phyloP scores from a whole-genome alignment of 2,329 filamentous ascomycete species.

The Ploettnerulaceae sp. region DNA sequence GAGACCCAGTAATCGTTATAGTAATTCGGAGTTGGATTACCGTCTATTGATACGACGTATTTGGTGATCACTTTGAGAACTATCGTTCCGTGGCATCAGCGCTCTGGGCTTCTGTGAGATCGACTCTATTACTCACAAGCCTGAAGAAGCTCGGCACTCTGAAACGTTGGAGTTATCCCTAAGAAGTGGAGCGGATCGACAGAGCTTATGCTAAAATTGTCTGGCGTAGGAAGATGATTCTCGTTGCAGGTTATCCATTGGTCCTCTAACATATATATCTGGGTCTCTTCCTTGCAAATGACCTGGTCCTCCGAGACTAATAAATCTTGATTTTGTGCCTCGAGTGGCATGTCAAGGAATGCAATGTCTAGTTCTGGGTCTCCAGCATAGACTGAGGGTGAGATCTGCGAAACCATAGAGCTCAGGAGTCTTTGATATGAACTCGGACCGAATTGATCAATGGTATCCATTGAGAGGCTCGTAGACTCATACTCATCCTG shows the following conservation, averaged over 20 bases:
- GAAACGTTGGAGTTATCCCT: constrained; percentile 39
- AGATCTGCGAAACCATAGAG: constrained; percentile 24
- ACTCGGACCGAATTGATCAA: constrained; percentile 18
- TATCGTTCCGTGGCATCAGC: not conserved
- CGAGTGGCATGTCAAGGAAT: not conserved
- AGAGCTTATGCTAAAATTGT: constrained; percentile 28
- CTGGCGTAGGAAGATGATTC: constrained; percentile 1
- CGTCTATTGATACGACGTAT: constrained; percentile 48
- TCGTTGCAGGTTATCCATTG: no score
- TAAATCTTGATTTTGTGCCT: not conserved
- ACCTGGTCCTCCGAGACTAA: not conserved
- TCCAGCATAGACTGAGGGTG: not conserved
- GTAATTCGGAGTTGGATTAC: constrained; percentile 44
- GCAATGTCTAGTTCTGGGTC: not conserved
- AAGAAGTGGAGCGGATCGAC: constrained; percentile 38
- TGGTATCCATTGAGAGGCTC: constrained; percentile 5
- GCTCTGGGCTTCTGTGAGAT: not conserved
- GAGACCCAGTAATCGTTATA: constrained; percentile 42
- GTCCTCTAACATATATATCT: no score
- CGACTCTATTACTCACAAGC: constrained; percentile 38
- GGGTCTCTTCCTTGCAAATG: no score
- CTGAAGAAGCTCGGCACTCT: constrained; percentile 45
- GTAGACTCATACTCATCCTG: no score
- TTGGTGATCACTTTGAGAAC: constrained; percentile 46
- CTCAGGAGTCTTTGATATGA: constrained; percentile 24